phyloP scores from a whole-genome alignment of 768 basidiomycete species.

The Kwoniella sp. region DNA sequence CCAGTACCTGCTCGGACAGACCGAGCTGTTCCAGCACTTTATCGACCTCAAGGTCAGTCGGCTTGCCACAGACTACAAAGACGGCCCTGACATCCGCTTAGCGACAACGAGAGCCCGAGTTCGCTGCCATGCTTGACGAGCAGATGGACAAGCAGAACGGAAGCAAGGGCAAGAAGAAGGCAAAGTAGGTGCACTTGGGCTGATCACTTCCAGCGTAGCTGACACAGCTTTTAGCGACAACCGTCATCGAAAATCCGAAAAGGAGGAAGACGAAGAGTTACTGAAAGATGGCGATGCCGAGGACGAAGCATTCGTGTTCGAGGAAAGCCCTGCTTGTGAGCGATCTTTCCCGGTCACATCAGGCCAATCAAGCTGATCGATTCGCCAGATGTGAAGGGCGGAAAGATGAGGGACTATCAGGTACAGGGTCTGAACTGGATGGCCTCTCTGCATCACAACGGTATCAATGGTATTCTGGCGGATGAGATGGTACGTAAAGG shows the following conservation, averaged over 20 bases:
- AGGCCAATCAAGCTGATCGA: neutral
- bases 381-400: conserved; percentile 70
- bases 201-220: neutral
- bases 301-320: conserved; percentile 90
- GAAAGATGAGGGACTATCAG: conserved; percentile 88
- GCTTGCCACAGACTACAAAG: neutral
- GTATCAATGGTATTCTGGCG: conserved; percentile 91
- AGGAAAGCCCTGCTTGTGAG: conserved; percentile 84
- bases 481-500: conserved; percentile 81
- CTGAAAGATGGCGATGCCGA: conserved; percentile 82
- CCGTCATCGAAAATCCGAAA: conserved; percentile 91
- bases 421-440: conserved; percentile 96
- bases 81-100: too few relatives aligned
- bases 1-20: conserved; percentile 95
- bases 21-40: conserved; percentile 96
- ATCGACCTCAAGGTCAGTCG: conserved; percentile 81
- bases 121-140: conserved; percentile 77
- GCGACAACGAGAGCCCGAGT: conserved; percentile 87
- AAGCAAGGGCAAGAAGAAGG: conserved; percentile 79
- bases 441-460: conserved; percentile 92
- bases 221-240: conserved; percentile 58
- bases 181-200: conserved; percentile 64
- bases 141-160: conserved; percentile 60
- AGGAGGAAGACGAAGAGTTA: conserved; percentile 96
- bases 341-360: too few relatives aligned